phyloP scores from a whole-genome alignment of 108 stramenopile species.

The Epithemia pelagica region DNA sequence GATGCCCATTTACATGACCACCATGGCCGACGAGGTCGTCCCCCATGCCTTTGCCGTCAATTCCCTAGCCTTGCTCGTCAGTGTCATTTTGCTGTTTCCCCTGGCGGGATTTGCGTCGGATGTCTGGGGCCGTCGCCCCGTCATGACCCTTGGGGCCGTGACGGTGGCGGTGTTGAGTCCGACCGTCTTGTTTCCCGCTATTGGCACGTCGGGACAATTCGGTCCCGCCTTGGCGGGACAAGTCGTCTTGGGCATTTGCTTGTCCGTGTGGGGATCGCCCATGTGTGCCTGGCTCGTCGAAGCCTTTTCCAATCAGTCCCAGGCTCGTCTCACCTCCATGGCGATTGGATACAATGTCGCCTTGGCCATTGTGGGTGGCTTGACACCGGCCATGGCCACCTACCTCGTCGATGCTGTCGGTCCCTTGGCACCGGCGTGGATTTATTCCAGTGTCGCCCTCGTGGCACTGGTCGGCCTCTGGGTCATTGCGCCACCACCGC shows the following conservation, averaged over 20 bases:
- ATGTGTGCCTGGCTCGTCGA: constrained; percentile 79
- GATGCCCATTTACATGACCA: constrained; percentile 63
- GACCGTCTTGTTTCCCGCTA: constrained; percentile 20
- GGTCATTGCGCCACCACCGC: constrained; percentile 29
- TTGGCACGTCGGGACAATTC: constrained; percentile 25
- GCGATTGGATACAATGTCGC: constrained; percentile 75
- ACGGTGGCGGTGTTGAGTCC: constrained; percentile 29
- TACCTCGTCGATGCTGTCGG: constrained; percentile 33
- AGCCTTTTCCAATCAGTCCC: constrained; percentile 38
- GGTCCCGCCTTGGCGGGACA: constrained; percentile 42
- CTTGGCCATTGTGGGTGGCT: constrained; percentile 44
- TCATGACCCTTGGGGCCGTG: constrained; percentile 58
- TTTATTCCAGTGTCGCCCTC: constrained; percentile 34
- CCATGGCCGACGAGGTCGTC: constrained; percentile 52
- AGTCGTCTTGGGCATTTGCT: constrained; percentile 33
- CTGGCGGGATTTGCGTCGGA: constrained; percentile 52
- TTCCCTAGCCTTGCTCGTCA: constrained; percentile 24
- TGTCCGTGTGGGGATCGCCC: constrained; percentile 69
- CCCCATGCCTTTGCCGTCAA: constrained; percentile 57
- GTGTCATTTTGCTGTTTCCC: constrained; percentile 46
- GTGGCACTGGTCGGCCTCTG: constrained; percentile 40
- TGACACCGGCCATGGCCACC: constrained; percentile 53
- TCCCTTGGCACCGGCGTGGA: constrained; percentile 33
- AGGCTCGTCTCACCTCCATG: constrained; percentile 55
- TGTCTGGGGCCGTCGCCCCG: constrained; percentile 27